Evolutionary conservation across 495 filamentous ascomycete genomes (phyloP).

Genomic region (Massariosphaeria phaeospora): DNA sequence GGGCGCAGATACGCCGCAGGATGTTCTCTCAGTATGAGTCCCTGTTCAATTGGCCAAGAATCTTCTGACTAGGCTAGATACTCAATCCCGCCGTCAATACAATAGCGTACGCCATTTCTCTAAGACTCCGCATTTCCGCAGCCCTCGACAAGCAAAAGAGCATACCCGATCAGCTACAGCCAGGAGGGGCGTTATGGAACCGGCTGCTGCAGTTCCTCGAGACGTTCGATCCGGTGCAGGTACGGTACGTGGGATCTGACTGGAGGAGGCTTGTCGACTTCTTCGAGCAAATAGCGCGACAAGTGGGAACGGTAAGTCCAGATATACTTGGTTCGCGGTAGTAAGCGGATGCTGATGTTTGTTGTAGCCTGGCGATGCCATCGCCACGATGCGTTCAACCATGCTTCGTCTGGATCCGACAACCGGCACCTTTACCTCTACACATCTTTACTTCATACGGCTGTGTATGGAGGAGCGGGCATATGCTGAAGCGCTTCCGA

Average conservation of each 20-base stretch:
- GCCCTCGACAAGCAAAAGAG: constrained; percentile 10
- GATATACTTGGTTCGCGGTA: not conserved
- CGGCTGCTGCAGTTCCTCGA: constrained; percentile 47
- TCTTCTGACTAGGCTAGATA: constrained; percentile 18
- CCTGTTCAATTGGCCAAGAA: not conserved
- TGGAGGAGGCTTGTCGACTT: constrained; percentile 52
- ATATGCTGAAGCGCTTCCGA: constrained; percentile 54
- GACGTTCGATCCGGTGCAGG: constrained; percentile 54
- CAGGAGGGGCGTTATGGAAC: constrained; percentile 44
- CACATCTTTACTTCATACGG: constrained; percentile 57
- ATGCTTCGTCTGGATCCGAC: constrained; percentile 69
- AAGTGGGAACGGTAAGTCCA: constrained; percentile 43
- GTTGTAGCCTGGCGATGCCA: constrained; percentile 54
- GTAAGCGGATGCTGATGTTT: not conserved
- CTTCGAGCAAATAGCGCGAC: constrained; percentile 43
- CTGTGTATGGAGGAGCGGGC: constrained; percentile 54
- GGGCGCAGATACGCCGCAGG: constrained; percentile 25
- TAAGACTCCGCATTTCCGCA: constrained; percentile 27
- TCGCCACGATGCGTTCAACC: constrained; percentile 57
- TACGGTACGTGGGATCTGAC: constrained; percentile 54
- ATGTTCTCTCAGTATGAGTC: constrained; percentile 32
- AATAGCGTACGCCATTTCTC: constrained; percentile 36
- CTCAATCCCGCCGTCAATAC: constrained; percentile 38
- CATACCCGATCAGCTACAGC: constrained; percentile 24
- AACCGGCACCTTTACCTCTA: constrained; percentile 63